Evolutionary conservation across 345 rosid species (phyloP).

Genomic region (Moricandia moricandioides): DNA sequence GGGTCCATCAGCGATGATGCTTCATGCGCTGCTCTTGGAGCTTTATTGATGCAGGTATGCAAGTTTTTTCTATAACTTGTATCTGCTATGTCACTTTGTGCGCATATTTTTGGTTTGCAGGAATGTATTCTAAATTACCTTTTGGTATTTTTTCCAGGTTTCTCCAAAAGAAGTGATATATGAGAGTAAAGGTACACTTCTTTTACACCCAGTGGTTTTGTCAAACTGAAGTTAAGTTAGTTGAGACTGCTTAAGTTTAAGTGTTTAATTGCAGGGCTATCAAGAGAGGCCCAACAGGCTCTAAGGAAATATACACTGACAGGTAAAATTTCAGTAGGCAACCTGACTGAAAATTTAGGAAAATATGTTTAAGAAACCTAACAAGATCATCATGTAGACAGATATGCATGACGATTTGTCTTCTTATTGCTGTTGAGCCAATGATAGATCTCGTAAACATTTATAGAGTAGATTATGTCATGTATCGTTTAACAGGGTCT

Average conservation of each 20-base stretch:
- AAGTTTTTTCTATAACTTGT: conserved; percentile 22
- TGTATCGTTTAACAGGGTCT: conserved; percentile 46
- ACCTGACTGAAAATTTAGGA: not conserved
- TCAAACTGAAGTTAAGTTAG: conserved; percentile 4
- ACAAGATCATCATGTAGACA: conserved; percentile 2
- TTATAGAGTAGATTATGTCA: not conserved
- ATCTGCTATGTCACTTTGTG: conserved; percentile 12
- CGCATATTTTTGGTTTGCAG: not conserved
- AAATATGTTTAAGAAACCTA: not conserved
- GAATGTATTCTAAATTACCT: conserved; percentile 19
- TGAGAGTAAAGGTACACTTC: conserved; percentile 64
- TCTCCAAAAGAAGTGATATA: conserved; percentile 89
- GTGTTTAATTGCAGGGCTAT: conserved; percentile 56
- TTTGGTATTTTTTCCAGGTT: conserved; percentile 47
- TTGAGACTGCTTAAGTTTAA: not conserved
- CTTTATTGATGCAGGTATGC: conserved; percentile 87
- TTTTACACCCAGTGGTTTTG: conserved; percentile 18
- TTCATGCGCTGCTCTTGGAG: conserved; percentile 80
- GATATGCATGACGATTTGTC: not conserved
- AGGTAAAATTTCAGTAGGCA: conserved; percentile 43
- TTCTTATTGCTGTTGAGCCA: not conserved
- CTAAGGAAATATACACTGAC: conserved; percentile 66
- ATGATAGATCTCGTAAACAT: conserved; percentile 1
- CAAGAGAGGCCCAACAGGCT: conserved; percentile 81
- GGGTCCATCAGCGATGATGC: conserved; percentile 77